These are phyloP conservation scores for Salmacisia buchloeana DNA, from an alignment of 1,284 basidiomycete genomes.

Conservation along the genomic window DNA sequence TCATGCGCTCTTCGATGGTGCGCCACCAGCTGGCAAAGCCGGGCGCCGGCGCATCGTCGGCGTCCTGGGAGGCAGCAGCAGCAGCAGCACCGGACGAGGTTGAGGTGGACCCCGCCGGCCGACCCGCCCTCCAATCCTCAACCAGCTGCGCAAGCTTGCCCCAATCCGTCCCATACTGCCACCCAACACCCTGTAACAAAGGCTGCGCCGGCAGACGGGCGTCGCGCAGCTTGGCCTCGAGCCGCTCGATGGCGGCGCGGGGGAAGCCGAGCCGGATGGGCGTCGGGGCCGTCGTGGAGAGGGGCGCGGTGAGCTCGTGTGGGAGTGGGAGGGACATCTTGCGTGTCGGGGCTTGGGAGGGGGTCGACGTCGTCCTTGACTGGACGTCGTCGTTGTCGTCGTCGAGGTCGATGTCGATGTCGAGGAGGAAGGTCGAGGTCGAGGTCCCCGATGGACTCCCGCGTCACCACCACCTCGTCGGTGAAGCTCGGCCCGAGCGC, in stretches of 20 bases:
- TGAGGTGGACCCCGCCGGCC: constrained; percentile 7
- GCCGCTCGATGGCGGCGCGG: constrained; percentile 24
- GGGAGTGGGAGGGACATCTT: neutral
- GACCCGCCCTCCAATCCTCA: constrained; percentile 21
- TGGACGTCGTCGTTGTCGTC: too few species aligned
- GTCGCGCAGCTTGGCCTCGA: constrained; percentile 30
- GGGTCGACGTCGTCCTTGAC: too few species aligned
- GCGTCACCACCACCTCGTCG: too few species aligned
- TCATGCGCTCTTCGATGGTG: neutral
- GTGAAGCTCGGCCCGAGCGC: too few species aligned
- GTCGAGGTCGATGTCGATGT: too few species aligned
- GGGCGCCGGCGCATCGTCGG: neutral
- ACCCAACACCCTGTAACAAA: constrained; percentile 22
- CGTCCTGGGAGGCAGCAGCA: neutral
- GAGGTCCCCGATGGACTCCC: too few species aligned
- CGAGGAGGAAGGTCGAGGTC: too few species aligned
- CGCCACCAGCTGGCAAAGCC: constrained; percentile 10
- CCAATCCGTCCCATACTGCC: constrained; percentile 36
- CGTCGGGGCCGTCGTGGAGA: neutral
- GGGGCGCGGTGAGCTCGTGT: neutral
- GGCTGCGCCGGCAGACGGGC: constrained; percentile 21
- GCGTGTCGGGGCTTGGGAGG: too few species aligned
- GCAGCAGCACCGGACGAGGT: neutral
- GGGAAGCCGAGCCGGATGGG: constrained; percentile 21
- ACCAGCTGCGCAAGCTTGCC: constrained; percentile 25